Evolutionary conservation across 345 rosid species (phyloP).

Genomic region (Hibiscus mutabilis): DNA sequence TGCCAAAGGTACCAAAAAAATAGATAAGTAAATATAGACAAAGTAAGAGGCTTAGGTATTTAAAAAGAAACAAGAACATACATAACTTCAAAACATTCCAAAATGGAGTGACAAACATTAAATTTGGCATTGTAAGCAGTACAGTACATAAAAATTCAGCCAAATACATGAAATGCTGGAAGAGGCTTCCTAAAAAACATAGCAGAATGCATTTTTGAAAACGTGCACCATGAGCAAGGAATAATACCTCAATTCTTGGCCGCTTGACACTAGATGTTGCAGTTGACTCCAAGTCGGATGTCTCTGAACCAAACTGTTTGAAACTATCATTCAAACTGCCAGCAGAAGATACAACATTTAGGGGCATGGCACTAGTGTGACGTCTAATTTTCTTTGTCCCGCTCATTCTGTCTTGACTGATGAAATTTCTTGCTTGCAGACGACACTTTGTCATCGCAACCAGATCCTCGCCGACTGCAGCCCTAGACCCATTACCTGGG

Average conservation of each 20-base stretch:
- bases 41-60: neutral
- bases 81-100: neutral
- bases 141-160: neutral
- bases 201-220: neutral
- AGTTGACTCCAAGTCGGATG: constrained; percentile 82
- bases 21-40: neutral
- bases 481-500: constrained; percentile 91
- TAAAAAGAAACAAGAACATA: neutral
- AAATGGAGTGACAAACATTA: neutral
- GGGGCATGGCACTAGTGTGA: constrained; percentile 72
- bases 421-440: constrained; percentile 74
- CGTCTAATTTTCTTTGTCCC: constrained; percentile 84
- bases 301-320: constrained; percentile 57
- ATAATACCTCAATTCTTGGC: constrained; percentile 66
- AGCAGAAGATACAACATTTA: constrained; percentile 65
- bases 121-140: neutral
- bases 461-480: constrained; percentile 97
- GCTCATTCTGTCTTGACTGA: constrained; percentile 69
- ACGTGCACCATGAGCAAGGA: constrained; percentile 8
- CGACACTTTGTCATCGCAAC: constrained; percentile 93
- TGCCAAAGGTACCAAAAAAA: neutral
- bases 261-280: constrained; percentile 76
- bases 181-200: neutral
- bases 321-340: constrained; percentile 72
- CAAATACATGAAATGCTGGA: neutral